phyloP scores from a whole-genome alignment of 257 asterid species.

The Nemophila menziesii region DNA sequence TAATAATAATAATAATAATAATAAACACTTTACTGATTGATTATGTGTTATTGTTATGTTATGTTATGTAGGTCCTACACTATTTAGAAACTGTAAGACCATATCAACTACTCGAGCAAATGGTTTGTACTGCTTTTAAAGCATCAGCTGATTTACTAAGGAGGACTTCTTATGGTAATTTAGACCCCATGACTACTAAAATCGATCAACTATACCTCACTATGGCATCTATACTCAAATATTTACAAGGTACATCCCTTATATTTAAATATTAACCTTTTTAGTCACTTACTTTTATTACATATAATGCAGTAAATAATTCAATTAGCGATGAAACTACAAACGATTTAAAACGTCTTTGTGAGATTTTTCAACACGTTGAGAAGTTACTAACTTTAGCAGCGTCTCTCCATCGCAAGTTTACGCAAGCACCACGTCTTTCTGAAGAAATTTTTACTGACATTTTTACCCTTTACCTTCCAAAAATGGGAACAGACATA shows the following conservation, averaged over 20 bases:
- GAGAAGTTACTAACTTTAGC: constrained; percentile 66
- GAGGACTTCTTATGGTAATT: constrained; percentile 52
- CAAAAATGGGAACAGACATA: constrained; percentile 59
- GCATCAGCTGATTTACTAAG: constrained; percentile 80
- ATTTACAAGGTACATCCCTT: constrained; percentile 35
- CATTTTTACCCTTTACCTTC: constrained; percentile 50
- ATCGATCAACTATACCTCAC: constrained; percentile 71
- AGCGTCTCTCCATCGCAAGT: constrained; percentile 69
- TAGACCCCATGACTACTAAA: constrained; percentile 56
- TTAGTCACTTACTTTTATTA: not conserved
- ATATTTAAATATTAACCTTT: not conserved
- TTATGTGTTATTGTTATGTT: not conserved
- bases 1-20: too few species aligned
- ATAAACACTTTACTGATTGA: too few species aligned
- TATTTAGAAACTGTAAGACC: constrained; percentile 83
- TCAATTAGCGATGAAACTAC: constrained; percentile 36
- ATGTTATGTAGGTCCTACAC: constrained; percentile 55
- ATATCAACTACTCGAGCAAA: constrained; percentile 63
- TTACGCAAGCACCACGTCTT: constrained; percentile 60
- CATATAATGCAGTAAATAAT: constrained; percentile 32
- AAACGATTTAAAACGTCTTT: constrained; percentile 59
- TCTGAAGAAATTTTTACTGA: constrained; percentile 54
- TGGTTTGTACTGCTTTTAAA: constrained; percentile 78
- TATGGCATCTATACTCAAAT: constrained; percentile 51
- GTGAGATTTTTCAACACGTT: constrained; percentile 51